A percentile compares a stretch with the other conserved stretches of the same genome.
Conservation (phyloP, 345 rosid genomes). For the Populus deltoides region DNA sequence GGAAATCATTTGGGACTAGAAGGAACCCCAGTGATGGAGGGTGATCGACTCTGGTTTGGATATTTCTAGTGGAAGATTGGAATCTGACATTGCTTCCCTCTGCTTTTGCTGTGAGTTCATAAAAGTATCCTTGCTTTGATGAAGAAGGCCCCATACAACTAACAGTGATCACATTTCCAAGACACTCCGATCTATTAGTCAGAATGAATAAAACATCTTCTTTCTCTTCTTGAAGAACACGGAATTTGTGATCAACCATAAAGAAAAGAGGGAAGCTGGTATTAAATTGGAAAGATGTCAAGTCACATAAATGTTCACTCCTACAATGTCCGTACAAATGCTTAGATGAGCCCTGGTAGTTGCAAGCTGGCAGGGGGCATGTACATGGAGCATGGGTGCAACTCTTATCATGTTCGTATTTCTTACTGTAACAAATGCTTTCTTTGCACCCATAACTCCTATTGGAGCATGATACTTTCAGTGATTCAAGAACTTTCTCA, state of each 20-base stretch:
- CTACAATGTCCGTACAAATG: constrained; percentile 30
- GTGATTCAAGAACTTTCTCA: constrained; percentile 37
- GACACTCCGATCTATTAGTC: neutral
- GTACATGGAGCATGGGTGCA: constrained; percentile 32
- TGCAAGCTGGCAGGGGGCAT: constrained; percentile 42
- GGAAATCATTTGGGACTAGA: constrained; percentile 26
- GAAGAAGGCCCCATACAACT: constrained; percentile 26
- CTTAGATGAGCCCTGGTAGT: constrained; percentile 19
- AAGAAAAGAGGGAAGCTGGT: neutral
- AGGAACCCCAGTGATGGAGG: constrained; percentile 23
- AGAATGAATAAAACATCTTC: constrained; percentile 22
- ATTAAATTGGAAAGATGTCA: constrained; percentile 3
- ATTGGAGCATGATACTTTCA: constrained; percentile 26
- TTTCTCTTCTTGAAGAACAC: constrained; percentile 25
- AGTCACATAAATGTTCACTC: constrained; percentile 21
- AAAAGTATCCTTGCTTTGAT: constrained; percentile 2
- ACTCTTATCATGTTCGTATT: constrained; percentile 25
- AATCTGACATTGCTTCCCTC: constrained; percentile 12
- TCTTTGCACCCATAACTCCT: constrained; percentile 32
- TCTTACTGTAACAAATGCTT: constrained; percentile 16
- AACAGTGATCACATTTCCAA: constrained; percentile 25
- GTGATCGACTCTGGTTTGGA: neutral
- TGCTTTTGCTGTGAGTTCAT: constrained; percentile 13
- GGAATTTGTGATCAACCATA: constrained; percentile 6
- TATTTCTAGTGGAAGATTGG: constrained; percentile 10